Base-by-base conservation (phyloP, 169 alveolate species). In the Plasmodium reichenowi region DNA sequence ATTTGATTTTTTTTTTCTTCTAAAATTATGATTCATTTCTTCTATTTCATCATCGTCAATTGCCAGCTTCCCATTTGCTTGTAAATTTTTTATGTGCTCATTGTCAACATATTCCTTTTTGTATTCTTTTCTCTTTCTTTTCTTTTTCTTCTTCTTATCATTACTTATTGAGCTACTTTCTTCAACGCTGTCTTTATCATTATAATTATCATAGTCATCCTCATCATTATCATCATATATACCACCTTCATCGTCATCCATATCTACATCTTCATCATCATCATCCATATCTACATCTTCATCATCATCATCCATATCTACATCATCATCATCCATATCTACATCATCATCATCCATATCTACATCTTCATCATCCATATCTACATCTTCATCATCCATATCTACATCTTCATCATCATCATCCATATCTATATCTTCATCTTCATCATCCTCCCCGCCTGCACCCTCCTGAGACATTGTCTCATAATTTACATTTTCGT, bases 81-180 rank as follows among this genome's bases (percentile, higher is more conserved):
- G 90, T 20, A 80, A 62, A 12, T 54, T 67, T 71, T 71, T 80
- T 58, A 80, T 80, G 50, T 80, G 63, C 24, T 80, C 90, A 58
- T 15, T 48, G 62, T 80, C 72, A 48, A 80, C 90, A 60, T 62
- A 62, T 71, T 80, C 90, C 62, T 68, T 68, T 26, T 45, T 45
- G 17, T 58, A 22, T 56, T 58, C 52, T 45, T 74, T 60, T 66
- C 22, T 74, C 32, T 29, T 66, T 56, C 45, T 80, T n/a, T 59
- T 47, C n/a, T 67, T 68, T 47, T 24, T 62, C 20, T 60, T 29
- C 56, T 10, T 60, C 29, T 38, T 38, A 52, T 52, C 62, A 52
- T 12, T 4, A 52, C 62, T 52, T 52, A 52, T 52, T 52, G 62
- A 52, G 5, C 6, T n/a, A 2, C n/a, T 62, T 0, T 83, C 72